These are phyloP conservation scores for Termitomyces sp. DNA, from an alignment of 768 basidiomycete species.

Conservation along the genomic window DNA sequence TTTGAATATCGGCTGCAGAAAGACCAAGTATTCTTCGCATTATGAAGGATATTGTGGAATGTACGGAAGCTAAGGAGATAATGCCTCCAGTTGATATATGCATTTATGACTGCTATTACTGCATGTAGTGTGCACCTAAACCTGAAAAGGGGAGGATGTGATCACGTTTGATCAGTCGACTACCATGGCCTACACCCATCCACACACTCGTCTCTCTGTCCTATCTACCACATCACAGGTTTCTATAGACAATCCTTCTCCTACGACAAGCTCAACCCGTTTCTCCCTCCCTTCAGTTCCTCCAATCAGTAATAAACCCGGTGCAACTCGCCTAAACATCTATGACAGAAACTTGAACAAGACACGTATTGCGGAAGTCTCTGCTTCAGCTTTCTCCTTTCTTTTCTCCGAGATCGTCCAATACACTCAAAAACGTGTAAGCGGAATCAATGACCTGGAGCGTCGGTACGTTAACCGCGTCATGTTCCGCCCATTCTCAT, in stretches of 20 bases:
- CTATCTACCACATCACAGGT: conserved; percentile 58
- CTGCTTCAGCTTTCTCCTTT: conserved; percentile 79
- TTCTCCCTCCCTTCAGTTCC: conserved; percentile 55
- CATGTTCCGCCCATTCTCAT: background rate
- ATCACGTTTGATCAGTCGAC: background rate
- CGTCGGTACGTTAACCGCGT: conserved; percentile 54
- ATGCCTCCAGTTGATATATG: background rate
- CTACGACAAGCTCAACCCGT: conserved; percentile 57
- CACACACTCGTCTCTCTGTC: conserved; percentile 64
- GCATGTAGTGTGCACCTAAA: background rate
- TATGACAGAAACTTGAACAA: conserved; percentile 91
- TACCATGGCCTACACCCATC: conserved; percentile 51
- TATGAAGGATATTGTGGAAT: conserved; percentile 6
- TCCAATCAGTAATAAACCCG: conserved; percentile 34
- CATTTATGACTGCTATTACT: background rate
- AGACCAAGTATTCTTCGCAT: conserved; percentile 37
- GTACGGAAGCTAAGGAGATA: background rate
- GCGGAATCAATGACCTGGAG: conserved; percentile 93
- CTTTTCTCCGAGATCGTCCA: conserved; percentile 92
- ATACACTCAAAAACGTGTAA: conserved; percentile 94
- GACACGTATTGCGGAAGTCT: conserved; percentile 79
- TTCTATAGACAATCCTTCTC: conserved; percentile 46
- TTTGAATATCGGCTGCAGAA: conserved; percentile 56
- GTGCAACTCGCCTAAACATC: conserved; percentile 60
- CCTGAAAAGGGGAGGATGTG: background rate